Percentiles rank a stretch among this genome's conserved stretches.
phyloP scores from a whole-genome alignment of 2,329 filamentous ascomycete species.

The Talaromyces sp. region DNA sequence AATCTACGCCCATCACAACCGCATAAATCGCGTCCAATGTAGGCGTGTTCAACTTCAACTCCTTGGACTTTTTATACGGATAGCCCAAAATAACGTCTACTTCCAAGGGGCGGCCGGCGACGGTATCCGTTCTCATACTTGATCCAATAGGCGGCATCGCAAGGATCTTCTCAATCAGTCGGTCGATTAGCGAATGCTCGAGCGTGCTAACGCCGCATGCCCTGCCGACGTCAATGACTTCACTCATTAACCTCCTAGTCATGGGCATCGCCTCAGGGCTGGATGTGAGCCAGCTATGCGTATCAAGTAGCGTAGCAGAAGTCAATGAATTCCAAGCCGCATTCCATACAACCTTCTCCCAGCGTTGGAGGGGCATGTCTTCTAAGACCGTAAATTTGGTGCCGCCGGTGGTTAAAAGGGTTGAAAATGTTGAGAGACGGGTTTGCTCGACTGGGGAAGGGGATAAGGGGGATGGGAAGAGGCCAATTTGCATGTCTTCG shows the following conservation, averaged over 20 bases:
- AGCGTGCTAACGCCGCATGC: conserved; percentile 38
- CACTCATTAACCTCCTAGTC: conserved; percentile 42
- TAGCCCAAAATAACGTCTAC: conserved; percentile 46
- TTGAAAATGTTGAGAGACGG: conserved; percentile 43
- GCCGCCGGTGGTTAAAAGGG: conserved; percentile 41
- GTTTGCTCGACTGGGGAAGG: conserved; percentile 32
- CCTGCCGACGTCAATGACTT: conserved; percentile 43
- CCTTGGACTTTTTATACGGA: conserved; percentile 18
- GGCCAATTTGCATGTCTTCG: conserved; percentile 56
- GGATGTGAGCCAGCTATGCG: conserved; percentile 42
- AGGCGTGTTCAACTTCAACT: conserved; percentile 17
- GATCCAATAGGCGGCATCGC: conserved; percentile 41
- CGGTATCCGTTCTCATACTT: conserved; percentile 47
- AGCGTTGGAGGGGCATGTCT: conserved; percentile 38
- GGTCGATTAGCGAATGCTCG: conserved; percentile 36
- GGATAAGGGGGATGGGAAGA: conserved; percentile 44
- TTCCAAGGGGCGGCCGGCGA: conserved; percentile 43
- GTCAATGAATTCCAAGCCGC: conserved; percentile 44
- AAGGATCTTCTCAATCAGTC: conserved; percentile 39
- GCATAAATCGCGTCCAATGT: conserved; percentile 18
- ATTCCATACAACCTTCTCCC: conserved; percentile 45
- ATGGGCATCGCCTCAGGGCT: conserved; percentile 39
- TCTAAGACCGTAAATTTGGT: conserved; percentile 38
- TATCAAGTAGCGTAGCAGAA: conserved; percentile 42
- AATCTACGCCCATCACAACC: conserved; percentile 16